These are phyloP conservation scores for Rutidosis leptorrhynchoides DNA, from an alignment of 129 eudicot species.

Conservation along the genomic window DNA sequence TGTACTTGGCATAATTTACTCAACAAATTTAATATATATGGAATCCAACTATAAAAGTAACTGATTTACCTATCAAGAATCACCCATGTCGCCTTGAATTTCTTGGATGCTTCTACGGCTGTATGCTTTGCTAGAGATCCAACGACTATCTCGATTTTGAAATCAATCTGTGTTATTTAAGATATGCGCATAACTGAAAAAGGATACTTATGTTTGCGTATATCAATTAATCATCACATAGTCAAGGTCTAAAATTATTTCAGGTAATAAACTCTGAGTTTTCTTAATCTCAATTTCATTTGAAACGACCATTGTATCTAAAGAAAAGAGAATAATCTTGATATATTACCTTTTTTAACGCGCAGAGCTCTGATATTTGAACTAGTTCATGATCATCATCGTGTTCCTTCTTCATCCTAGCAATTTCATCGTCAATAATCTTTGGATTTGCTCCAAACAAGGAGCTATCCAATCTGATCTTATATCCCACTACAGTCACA, in stretches of 20 bases:
- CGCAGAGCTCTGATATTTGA: slow-evolving; percentile 35
- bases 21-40: not conserved
- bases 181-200: not conserved
- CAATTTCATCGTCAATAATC: slow-evolving; percentile 32
- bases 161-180: slow-evolving; percentile 27
- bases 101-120: slow-evolving; percentile 36
- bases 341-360: slow-evolving; percentile 33
- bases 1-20: too few species aligned
- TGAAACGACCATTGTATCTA: not conserved
- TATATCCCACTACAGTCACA: slow-evolving; percentile 45
- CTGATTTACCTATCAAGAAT: slow-evolving; percentile 45
- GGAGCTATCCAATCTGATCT: slow-evolving; percentile 40
- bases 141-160: slow-evolving; percentile 40
- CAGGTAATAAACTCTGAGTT: too few species aligned
- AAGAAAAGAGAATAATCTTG: not conserved
- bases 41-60: not conserved
- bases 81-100: slow-evolving; percentile 41
- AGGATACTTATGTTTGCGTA: not conserved
- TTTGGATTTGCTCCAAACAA: slow-evolving; percentile 40
- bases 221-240: too few species aligned
- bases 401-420: slow-evolving; percentile 41
- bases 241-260: too few species aligned
- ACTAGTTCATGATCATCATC: slow-evolving; percentile 29
- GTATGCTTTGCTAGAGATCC: slow-evolving; percentile 41
- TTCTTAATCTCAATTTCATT: not conserved